phyloP scores from a whole-genome alignment of 202 grass and related monocot genomes.

The Sporobolus alterniflorus region DNA sequence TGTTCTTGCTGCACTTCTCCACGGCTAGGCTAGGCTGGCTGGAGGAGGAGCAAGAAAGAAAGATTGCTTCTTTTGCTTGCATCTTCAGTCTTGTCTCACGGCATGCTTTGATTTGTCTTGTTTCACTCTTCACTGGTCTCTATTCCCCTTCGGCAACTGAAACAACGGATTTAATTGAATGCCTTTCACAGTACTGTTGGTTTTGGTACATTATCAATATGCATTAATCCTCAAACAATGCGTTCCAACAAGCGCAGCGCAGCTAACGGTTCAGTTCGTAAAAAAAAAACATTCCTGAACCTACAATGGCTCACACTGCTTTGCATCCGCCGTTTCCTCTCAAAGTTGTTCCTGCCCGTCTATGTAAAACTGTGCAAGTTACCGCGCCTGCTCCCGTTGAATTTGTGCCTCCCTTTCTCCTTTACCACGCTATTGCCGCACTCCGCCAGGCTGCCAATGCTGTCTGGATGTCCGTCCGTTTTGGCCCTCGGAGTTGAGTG shows the following conservation, averaged over 20 bases:
- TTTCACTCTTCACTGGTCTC: too few relatives aligned
- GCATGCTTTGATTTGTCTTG: not conserved
- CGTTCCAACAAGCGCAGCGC: not conserved
- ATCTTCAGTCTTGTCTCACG: not conserved
- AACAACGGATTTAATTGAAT: slow-evolving; percentile 6
- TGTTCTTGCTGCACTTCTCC: not conserved
- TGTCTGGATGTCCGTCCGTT: slow-evolving; percentile 28
- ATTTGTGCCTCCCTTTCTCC: slow-evolving; percentile 14
- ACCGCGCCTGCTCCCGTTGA: not conserved
- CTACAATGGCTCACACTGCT: not conserved
- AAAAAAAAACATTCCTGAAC: too few relatives aligned
- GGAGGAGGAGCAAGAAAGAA: slow-evolving; percentile 4
- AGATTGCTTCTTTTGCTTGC: slow-evolving; percentile 4
- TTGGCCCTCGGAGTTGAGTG: not conserved
- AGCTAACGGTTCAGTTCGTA: too few relatives aligned
- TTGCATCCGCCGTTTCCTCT: slow-evolving; percentile 9
- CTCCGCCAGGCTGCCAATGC: slow-evolving; percentile 38
- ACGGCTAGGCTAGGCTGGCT: not conserved
- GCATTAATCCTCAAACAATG: slow-evolving; percentile 7
- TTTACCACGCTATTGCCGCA: slow-evolving; percentile 19
- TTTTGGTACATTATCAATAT: not conserved
- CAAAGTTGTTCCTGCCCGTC: not conserved
- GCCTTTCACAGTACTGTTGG: not conserved
- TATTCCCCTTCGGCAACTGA: not conserved
- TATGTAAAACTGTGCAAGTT: slow-evolving; percentile 43